Conservation (phyloP, 176 grass and related monocot genomes). For the Eremochloa ophiuroides region DNA sequence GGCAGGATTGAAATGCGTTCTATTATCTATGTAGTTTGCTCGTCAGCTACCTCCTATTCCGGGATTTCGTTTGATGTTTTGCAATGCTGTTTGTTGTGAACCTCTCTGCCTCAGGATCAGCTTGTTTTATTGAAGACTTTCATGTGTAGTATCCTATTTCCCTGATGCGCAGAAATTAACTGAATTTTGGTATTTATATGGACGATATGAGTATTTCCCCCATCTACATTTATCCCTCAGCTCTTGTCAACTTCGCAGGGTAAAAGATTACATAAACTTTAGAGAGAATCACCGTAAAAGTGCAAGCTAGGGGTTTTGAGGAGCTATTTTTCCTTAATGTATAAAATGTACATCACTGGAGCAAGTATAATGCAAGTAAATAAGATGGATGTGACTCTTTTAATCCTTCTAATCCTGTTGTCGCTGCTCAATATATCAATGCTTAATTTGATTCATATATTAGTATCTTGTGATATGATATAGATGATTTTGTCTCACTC, state of each 20-base stretch:
- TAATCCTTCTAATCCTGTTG: neutral
- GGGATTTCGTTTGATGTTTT: neutral
- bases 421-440: neutral
- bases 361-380: neutral
- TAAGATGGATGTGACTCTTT: neutral
- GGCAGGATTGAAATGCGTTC: neutral
- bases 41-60: neutral
- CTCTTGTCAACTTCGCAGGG: neutral
- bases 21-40: neutral
- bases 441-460: neutral
- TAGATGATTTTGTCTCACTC: neutral
- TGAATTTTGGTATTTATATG: neutral
- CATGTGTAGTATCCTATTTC: neutral
- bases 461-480: neutral
- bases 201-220: neutral
- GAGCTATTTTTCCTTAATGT: slow-evolving; percentile 1
- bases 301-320: neutral
- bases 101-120: neutral
- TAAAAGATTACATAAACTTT: neutral
- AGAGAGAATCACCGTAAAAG: neutral
- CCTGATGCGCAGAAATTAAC: neutral
- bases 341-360: neutral
- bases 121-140: neutral
- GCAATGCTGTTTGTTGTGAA: neutral
- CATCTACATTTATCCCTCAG: neutral